phyloP scores from a whole-genome alignment of 768 basidiomycete genomes.

The Suillus ampliporus region DNA sequence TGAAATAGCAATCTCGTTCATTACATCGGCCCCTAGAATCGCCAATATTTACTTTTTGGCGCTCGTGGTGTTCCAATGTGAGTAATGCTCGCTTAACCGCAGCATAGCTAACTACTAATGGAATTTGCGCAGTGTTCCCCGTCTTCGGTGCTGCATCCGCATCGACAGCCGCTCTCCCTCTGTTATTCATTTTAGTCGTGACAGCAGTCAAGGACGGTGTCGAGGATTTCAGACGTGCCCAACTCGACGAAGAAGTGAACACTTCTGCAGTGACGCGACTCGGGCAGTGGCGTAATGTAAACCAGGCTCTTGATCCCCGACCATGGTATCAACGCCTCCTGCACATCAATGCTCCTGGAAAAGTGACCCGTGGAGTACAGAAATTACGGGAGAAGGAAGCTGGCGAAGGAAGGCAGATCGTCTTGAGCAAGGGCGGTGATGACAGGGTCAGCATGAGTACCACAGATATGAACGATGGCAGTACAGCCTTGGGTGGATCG shows the following conservation, averaged over 20 bases:
- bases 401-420: slow-evolving; percentile 64
- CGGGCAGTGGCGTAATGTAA: slow-evolving; percentile 89
- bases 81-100: slow-evolving; percentile 22
- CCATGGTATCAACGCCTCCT: slow-evolving; percentile 78
- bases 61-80: slow-evolving; percentile 82
- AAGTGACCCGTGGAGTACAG: slow-evolving; percentile 82
- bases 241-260: slow-evolving; percentile 92
- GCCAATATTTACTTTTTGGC: slow-evolving; percentile 93
- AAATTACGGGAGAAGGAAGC: slow-evolving; percentile 86
- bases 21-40: slow-evolving; percentile 49
- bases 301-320: slow-evolving; percentile 79
- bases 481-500: slow-evolving; percentile 39
- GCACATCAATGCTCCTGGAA: slow-evolving; percentile 71
- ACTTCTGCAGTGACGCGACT: slow-evolving; percentile 92
- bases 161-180: slow-evolving; percentile 80
- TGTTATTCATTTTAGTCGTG: slow-evolving; percentile 84
- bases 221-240: slow-evolving; percentile 92
- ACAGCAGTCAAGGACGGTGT: slow-evolving; percentile 96
- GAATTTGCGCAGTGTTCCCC: slow-evolving; percentile 67
- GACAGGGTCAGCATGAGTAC: slow-evolving; percentile 49
- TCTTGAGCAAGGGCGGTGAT: slow-evolving; percentile 54
- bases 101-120: slow-evolving; percentile 18
- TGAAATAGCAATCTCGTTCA: neutral
- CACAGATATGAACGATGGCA: slow-evolving; percentile 49
- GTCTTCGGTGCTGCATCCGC: slow-evolving; percentile 90